These are phyloP conservation scores for Trypanosoma cruzi DNA, from an alignment of 208 protist genomes.

Conservation along the genomic window DNA sequence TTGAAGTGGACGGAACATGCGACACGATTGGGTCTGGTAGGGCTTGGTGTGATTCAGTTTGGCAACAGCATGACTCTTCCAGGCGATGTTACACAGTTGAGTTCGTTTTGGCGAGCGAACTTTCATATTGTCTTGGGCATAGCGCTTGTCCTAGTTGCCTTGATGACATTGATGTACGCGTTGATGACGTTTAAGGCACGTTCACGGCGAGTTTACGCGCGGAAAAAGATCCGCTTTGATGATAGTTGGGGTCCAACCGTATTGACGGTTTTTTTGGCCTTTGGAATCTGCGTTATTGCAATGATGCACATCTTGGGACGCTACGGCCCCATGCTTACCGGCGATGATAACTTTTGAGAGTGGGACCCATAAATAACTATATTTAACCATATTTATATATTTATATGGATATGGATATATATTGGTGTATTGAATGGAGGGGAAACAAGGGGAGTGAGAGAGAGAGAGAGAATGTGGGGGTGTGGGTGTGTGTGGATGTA, in stretches of 20 bases:
- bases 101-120: conserved; percentile 58
- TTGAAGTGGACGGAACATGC: conserved; percentile 82
- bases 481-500: too few species aligned
- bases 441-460: too few species aligned
- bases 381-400: background rate
- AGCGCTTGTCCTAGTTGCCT: conserved; percentile 45
- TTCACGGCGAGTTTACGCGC: conserved; percentile 77
- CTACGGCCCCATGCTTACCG: conserved; percentile 87
- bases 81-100: conserved; percentile 37
- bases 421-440: background rate
- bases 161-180: conserved; percentile 72
- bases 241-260: conserved; percentile 59
- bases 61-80: conserved; percentile 74
- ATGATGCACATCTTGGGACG: conserved; percentile 63
- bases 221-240: conserved; percentile 88
- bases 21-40: conserved; percentile 70
- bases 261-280: conserved; percentile 67
- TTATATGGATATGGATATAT: too few species aligned
- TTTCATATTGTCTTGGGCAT: conserved; percentile 76
- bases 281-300: conserved; percentile 43
- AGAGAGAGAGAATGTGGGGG: too few species aligned
- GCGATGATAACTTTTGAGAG: conserved; percentile 67
- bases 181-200: conserved; percentile 77
- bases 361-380: background rate
- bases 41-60: conserved; percentile 73